These are phyloP conservation scores for Sungouiozyma ichnusensis DNA, from an alignment of 805 yeast genomes.

Conservation along the genomic window DNA sequence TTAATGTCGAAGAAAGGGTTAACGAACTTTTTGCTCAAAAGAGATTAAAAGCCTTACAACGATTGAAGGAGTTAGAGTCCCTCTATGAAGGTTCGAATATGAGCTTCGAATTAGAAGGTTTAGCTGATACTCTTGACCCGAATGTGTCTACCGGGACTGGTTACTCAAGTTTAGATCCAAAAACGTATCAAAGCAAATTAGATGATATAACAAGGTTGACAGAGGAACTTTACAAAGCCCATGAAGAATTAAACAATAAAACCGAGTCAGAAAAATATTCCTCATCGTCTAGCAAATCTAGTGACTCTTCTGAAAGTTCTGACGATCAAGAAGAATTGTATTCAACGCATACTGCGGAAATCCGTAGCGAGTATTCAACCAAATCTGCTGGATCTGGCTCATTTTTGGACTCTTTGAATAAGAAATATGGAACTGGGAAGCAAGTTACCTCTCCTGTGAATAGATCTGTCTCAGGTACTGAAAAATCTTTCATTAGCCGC, in stretches of 20 bases:
- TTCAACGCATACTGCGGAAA: constrained; percentile 7
- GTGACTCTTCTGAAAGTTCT: constrained; percentile 4
- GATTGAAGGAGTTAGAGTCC: constrained; percentile 59
- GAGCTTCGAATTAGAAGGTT: constrained; percentile 31
- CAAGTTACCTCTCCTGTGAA: constrained; percentile 3
- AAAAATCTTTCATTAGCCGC: constrained; percentile 23
- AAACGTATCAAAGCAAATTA: constrained; percentile 10
- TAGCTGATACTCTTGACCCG: constrained; percentile 1
- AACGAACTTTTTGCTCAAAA: constrained; percentile 49
- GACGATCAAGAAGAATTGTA: constrained; percentile 4
- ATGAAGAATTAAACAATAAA: constrained; percentile 6
- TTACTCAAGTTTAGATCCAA: constrained; percentile 21
- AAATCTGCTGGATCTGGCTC: constrained; percentile 15
- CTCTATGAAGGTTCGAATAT: constrained; percentile 57
- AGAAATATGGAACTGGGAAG: constrained; percentile 26
- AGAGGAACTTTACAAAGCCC: constrained; percentile 12
- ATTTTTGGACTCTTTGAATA: constrained; percentile 24
- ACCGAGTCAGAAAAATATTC: background rate
- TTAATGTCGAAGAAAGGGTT: constrained; percentile 40
- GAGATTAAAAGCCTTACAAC: constrained; percentile 55
- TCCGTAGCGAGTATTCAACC: constrained; percentile 5
- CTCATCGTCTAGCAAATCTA: constrained; percentile 3
- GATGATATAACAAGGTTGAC: constrained; percentile 20
- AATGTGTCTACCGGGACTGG: background rate
- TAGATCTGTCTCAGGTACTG: constrained; percentile 4